phyloP scores from a whole-genome alignment of 164 flowering plant species.

The Chimonanthus salicifolius region DNA sequence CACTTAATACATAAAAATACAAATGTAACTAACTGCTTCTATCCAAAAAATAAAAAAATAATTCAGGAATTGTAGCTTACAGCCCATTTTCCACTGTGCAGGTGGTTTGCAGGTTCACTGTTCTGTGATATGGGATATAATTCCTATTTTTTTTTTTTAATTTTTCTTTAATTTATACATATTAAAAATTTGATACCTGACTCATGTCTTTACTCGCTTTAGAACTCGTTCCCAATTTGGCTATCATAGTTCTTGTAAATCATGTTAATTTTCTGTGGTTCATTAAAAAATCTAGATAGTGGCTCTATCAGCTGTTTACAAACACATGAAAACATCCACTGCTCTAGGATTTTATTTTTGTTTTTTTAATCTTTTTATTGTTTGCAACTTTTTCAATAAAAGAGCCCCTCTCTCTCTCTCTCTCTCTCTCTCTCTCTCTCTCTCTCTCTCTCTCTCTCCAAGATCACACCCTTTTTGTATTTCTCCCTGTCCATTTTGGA shows the following conservation, averaged over 20 bases:
- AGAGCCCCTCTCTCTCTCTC: not conserved
- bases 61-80: slow-evolving; percentile 35
- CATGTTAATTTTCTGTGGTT: no score
- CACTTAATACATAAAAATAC: no score
- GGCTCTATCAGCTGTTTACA: no score
- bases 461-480: not conserved
- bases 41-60: not conserved
- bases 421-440: no score
- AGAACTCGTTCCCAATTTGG: no score
- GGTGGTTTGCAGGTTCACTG: slow-evolving; percentile 67
- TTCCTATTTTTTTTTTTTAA: not conserved
- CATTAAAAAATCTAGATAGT: no score
- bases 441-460: not conserved
- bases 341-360: not conserved
- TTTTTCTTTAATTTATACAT: not conserved
- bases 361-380: not conserved
- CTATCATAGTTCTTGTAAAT: no score
- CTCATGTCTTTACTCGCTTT: slow-evolving; percentile 1
- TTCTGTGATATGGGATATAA: slow-evolving; percentile 38
- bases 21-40: not conserved
- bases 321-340: no score
- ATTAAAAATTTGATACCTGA: not conserved
- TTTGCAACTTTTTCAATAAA: not conserved
- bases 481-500: not conserved
- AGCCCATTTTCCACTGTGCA: slow-evolving; percentile 65